Base-by-base conservation (phyloP, 306 rosid genomes). In the Quercus rubra region DNA sequence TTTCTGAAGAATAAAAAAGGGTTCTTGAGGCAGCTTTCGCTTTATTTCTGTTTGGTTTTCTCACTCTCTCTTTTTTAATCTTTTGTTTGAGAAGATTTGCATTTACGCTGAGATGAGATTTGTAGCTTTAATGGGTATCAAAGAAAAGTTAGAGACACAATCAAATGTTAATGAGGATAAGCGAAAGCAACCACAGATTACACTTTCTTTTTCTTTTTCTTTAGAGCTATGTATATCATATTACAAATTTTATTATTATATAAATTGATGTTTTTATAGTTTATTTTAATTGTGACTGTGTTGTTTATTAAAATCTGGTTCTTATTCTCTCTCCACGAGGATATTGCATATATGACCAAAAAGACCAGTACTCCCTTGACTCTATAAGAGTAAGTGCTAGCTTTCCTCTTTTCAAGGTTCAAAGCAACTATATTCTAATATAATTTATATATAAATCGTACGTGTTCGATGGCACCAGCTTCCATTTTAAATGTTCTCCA, bases 21-120 rank as follows among this genome's bases (percentile, higher is more conserved):
- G 89, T 89, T 91, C 88, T 70, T 56, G 81, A 59, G 80, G 78
- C 93, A 91, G 90, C 93, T 91, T 91, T 89, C 86, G 81, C 92
- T 88, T 87, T 91, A 70, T 86, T 79, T 81, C 83, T 82, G 67
- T 61, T 79, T 81, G 86, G 70, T 78, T 74, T 82, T 82, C 82
- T 77, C 59, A 82, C 83, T 85, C 80, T 80, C 84, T 73, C 67
- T 85, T 72, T 49, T 78, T 80, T 58, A 46, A 74, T 80, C 74
- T 83, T 80, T 74, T 76, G 71, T 75, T 75, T 78, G 49, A 19
- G 52, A n/a, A 74, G 74, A 78, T 71, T 77, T 73, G 49, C 66
- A 6, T 11, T 43, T 82, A 52, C 49, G 76, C 52, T 67, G 79
- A 25, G 54, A 43, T 76, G 75, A 71, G 81, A 66, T 73, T 25